Conservation (phyloP, 1,284 basidiomycete genomes). For the Malassezia obtusa region DNA sequence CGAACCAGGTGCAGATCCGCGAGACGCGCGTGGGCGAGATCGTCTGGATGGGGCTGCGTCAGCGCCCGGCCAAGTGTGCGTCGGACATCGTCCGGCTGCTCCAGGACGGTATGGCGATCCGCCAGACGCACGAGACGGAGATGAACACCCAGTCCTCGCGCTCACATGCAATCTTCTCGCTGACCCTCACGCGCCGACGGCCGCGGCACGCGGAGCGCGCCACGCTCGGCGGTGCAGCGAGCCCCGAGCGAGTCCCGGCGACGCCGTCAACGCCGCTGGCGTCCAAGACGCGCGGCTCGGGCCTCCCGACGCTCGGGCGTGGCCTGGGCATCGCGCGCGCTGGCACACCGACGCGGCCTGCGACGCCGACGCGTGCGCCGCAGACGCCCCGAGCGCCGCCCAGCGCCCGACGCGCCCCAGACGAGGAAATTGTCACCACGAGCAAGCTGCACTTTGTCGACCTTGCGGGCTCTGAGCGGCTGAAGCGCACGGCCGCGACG, state of each 20-base stretch:
- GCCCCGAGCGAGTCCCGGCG: not conserved
- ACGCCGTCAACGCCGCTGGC: slow-evolving; percentile 5
- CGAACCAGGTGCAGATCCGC: slow-evolving; percentile 80
- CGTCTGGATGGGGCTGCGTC: slow-evolving; percentile 88
- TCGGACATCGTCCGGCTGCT: slow-evolving; percentile 82
- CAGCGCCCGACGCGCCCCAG: not conserved
- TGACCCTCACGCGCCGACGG: slow-evolving; percentile 63
- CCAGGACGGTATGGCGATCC: slow-evolving; percentile 69
- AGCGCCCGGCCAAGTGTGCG: slow-evolving; percentile 71
- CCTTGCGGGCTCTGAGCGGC: slow-evolving; percentile 83
- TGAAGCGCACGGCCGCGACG: slow-evolving; percentile 52
- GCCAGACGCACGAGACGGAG: slow-evolving; percentile 90
- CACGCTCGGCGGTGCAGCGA: not conserved
- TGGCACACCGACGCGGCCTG: slow-evolving; percentile 4
- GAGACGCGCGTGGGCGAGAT: slow-evolving; percentile 94
- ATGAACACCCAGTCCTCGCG: slow-evolving; percentile 98
- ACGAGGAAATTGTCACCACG: slow-evolving; percentile 69
- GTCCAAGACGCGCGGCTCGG: not conserved
- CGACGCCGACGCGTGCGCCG: slow-evolving; percentile 9
- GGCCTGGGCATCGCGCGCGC: not conserved
- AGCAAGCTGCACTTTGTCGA: slow-evolving; percentile 99
- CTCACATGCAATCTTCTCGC: slow-evolving; percentile 95
- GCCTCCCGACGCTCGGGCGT: not conserved
- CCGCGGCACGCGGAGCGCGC: slow-evolving; percentile 15
- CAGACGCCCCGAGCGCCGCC: not conserved